These are phyloP conservation scores for Balansia obtecta DNA, from an alignment of 2,329 filamentous ascomycete genomes.

Conservation along the genomic window DNA sequence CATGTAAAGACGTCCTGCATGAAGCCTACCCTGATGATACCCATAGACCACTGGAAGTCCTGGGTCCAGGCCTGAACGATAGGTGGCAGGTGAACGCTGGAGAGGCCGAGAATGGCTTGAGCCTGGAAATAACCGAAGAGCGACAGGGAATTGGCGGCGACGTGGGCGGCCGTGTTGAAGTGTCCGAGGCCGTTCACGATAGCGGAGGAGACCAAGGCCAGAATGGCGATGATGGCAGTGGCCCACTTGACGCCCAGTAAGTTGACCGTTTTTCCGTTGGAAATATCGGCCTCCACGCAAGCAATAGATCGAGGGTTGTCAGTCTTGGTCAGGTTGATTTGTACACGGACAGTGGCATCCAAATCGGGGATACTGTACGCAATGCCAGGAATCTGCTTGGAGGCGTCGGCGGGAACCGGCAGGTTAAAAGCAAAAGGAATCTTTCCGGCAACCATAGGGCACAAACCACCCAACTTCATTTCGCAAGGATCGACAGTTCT, in stretches of 20 bases:
- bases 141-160: slow-evolving; percentile 87
- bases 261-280: slow-evolving; percentile 87
- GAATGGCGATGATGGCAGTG: slow-evolving; percentile 74
- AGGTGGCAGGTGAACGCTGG: slow-evolving; percentile 67
- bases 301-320: slow-evolving; percentile 49
- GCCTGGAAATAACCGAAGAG: slow-evolving; percentile 91
- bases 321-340: slow-evolving; percentile 57
- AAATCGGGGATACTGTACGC: slow-evolving; percentile 85
- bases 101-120: slow-evolving; percentile 83
- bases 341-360: slow-evolving; percentile 72
- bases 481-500: slow-evolving; percentile 65
- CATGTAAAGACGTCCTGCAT: slow-evolving; percentile 83
- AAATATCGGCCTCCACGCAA: slow-evolving; percentile 77
- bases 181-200: slow-evolving; percentile 84
- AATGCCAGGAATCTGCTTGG: slow-evolving; percentile 62
- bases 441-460: slow-evolving; percentile 79
- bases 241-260: slow-evolving; percentile 81
- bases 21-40: slow-evolving; percentile 79
- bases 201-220: slow-evolving; percentile 74
- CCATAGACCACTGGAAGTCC: slow-evolving; percentile 98
- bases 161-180: slow-evolving; percentile 86
- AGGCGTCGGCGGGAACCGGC: slow-evolving; percentile 40
- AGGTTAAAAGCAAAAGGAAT: slow-evolving; percentile 65
- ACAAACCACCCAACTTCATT: slow-evolving; percentile 59
- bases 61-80: slow-evolving; percentile 90